Conservation (phyloP, 495 filamentous ascomycete species). For the Penicillium paradoxum region DNA sequence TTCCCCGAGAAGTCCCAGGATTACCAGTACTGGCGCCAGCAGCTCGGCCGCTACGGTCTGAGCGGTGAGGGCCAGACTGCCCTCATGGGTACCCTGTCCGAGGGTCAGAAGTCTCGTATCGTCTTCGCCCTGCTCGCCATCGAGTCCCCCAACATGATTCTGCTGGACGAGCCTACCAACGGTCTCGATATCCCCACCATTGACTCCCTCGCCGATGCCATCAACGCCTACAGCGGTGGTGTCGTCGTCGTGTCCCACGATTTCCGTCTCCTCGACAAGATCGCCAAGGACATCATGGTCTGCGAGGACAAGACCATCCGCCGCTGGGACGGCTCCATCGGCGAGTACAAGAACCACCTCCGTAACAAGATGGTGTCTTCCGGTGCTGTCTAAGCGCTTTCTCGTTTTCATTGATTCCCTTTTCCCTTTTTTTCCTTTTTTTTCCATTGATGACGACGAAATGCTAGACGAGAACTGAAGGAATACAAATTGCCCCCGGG, state of each 20-base stretch:
- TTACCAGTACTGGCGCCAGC: slow-evolving; percentile 99
- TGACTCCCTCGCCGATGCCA: slow-evolving; percentile 93
- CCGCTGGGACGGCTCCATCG: slow-evolving; percentile 84
- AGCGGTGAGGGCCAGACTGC: slow-evolving; percentile 91
- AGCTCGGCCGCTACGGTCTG: slow-evolving; percentile 90
- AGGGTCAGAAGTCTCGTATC: slow-evolving; percentile 96
- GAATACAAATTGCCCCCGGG: slow-evolving; percentile 19
- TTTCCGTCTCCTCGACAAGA: slow-evolving; percentile 98
- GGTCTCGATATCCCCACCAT: slow-evolving; percentile 99
- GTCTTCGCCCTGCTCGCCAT: slow-evolving; percentile 97
- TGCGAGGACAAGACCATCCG: slow-evolving; percentile 93
- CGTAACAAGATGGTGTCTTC: slow-evolving; percentile 87
- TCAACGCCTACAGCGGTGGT: slow-evolving; percentile 92
- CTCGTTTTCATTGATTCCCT: slow-evolving; percentile 1
- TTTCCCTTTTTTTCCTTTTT: slow-evolving; percentile 11
- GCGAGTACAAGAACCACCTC: slow-evolving; percentile 94
- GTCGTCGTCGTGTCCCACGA: slow-evolving; percentile 98
- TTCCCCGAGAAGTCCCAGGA: slow-evolving; percentile 85
- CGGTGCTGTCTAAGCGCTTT: slow-evolving; percentile 42
- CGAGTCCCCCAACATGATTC: slow-evolving; percentile 93
- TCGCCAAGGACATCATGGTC: slow-evolving; percentile 98
- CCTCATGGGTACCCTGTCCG: slow-evolving; percentile 94
- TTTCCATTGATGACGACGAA: slow-evolving; percentile 34
- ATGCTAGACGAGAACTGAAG: slow-evolving; percentile 42
- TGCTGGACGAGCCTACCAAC: slow-evolving; percentile 98